Evolutionary conservation across 164 flowering plant species (phyloP).

Genomic region (Litsea cubeba): DNA sequence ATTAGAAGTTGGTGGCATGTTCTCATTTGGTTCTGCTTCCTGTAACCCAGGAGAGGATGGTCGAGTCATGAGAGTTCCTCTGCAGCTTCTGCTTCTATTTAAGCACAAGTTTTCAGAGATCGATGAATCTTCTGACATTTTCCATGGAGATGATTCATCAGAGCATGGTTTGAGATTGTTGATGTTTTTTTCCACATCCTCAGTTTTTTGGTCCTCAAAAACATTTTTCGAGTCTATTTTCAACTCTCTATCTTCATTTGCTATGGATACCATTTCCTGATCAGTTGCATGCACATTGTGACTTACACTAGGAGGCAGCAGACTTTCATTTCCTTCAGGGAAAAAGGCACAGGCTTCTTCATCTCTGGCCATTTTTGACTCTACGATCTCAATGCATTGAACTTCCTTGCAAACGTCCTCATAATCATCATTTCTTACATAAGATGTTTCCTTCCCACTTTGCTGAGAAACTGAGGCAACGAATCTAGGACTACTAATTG

Average conservation of each 20-base stretch:
- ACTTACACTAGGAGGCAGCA: constrained; percentile 11
- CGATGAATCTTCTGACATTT: constrained; percentile 11
- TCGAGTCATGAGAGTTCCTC: constrained; percentile 26
- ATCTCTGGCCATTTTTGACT: constrained; percentile 14
- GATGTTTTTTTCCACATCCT: constrained; percentile 32
- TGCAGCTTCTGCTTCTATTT: constrained; percentile 56
- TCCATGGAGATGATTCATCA: constrained; percentile 29
- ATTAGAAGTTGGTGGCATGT: constrained; percentile 32
- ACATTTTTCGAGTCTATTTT: not conserved
- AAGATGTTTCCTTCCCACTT: not conserved
- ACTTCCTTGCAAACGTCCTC: constrained; percentile 69
- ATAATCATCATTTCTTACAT: constrained; percentile 13
- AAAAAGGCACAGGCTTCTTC: constrained; percentile 10
- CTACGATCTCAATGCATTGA: constrained; percentile 50
- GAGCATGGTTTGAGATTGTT: constrained; percentile 23
- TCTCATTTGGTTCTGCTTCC: constrained; percentile 22
- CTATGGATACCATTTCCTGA: not conserved
- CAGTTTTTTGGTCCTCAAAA: constrained; percentile 28
- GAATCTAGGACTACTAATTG: constrained; percentile 31
- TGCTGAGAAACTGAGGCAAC: constrained; percentile 32
- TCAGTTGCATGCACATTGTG: constrained; percentile 18
- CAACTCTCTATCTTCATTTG: not conserved
- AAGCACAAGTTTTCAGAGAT: constrained; percentile 24
- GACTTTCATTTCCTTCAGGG: constrained; percentile 26
- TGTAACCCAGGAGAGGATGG: constrained; percentile 20